Evolutionary conservation across 148 eudicot genomes (phyloP).

Genomic region (Cornus suecica): DNA sequence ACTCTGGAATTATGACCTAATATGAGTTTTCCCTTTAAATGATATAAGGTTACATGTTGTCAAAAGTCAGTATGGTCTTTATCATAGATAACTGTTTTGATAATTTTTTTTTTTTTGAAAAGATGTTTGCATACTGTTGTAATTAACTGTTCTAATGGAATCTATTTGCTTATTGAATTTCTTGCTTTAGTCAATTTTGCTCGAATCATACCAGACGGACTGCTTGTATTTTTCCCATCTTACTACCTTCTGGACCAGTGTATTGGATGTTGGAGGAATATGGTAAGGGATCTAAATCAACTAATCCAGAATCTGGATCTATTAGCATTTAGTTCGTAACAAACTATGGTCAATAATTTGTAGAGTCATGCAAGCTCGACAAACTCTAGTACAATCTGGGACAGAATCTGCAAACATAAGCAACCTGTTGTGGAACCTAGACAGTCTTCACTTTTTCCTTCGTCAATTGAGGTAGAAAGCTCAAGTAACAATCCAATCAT

Average conservation of each 20-base stretch:
- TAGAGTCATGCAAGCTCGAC: constrained; percentile 51
- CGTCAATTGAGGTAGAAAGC: constrained; percentile 71
- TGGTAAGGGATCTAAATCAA: constrained; percentile 39
- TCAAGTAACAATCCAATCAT: not conserved
- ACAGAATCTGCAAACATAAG: constrained; percentile 93
- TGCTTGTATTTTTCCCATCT: constrained; percentile 94
- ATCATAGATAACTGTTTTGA: not conserved
- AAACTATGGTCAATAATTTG: constrained; percentile 19
- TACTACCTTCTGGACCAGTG: constrained; percentile 84
- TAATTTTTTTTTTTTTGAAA: too few species aligned
- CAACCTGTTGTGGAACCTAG: constrained; percentile 96
- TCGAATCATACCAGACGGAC: constrained; percentile 93
- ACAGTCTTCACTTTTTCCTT: constrained; percentile 84
- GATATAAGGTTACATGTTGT: not conserved
- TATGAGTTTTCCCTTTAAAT: not conserved
- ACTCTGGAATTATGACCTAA: not conserved
- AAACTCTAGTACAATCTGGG: constrained; percentile 79
- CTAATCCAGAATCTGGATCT: not conserved
- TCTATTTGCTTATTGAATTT: constrained; percentile 4
- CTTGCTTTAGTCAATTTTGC: constrained; percentile 80
- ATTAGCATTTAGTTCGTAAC: constrained; percentile 14
- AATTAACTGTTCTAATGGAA: not conserved
- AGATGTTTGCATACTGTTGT: not conserved
- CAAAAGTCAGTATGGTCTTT: not conserved
- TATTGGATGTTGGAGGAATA: constrained; percentile 81